Conservation (phyloP, 805 yeast species). For the Wilhelminamyces savonicus region DNA sequence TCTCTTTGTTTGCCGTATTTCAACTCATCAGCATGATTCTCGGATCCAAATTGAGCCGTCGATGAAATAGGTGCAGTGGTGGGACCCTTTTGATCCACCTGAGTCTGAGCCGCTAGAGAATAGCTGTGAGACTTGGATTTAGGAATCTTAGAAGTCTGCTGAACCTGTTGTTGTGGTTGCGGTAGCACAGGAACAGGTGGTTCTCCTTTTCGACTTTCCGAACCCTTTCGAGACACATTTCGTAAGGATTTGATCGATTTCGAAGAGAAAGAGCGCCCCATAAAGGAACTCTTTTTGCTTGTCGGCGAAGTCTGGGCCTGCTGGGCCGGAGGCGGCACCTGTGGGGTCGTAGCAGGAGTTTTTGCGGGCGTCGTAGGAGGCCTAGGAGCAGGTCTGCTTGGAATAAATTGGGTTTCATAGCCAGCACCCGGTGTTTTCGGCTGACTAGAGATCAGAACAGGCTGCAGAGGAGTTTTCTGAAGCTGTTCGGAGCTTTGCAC, state of each 20-base stretch:
- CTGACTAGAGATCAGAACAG: no score
- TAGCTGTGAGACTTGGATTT: slow-evolving; percentile 37
- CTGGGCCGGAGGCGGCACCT: slow-evolving; percentile 1
- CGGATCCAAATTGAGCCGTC: slow-evolving; percentile 19
- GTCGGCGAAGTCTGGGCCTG: not conserved
- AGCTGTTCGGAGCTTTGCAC: no score
- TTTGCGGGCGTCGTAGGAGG: slow-evolving; percentile 31
- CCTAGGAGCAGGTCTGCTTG: slow-evolving; percentile 64
- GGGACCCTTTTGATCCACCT: slow-evolving; percentile 16
- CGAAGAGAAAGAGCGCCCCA: slow-evolving; percentile 32
- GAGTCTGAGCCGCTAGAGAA: slow-evolving; percentile 25
- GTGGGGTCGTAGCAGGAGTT: slow-evolving; percentile 1
- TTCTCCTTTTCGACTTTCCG: slow-evolving; percentile 6
- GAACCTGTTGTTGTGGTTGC: slow-evolving; percentile 3
- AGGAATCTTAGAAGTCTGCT: slow-evolving; percentile 20
- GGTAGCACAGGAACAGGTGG: slow-evolving; percentile 11
- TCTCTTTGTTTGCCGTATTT: slow-evolving; percentile 14
- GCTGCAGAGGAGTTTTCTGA: no score
- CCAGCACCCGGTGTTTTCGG: slow-evolving; percentile 23
- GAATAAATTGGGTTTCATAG: slow-evolving; percentile 45
- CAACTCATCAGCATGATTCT: not conserved
- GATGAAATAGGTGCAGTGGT: slow-evolving; percentile 34
- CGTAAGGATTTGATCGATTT: slow-evolving; percentile 29
- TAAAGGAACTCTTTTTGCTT: slow-evolving; percentile 10
- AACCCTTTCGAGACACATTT: slow-evolving; percentile 17